phyloP scores from a whole-genome alignment of 495 filamentous ascomycete genomes.

The Penicillium longicatenatum region DNA sequence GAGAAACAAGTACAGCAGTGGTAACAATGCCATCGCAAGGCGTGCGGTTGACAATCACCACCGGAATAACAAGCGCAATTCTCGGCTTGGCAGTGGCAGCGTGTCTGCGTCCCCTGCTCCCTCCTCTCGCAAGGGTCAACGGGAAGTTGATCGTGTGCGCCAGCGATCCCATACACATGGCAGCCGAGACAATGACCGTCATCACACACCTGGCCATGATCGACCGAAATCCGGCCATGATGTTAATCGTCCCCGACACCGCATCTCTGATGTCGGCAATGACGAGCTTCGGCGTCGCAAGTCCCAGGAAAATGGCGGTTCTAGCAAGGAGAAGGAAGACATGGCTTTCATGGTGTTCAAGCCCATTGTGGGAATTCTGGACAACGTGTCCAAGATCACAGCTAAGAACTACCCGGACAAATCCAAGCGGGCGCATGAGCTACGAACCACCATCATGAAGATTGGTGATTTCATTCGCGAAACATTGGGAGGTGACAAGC shows the following conservation, averaged over 20 bases:
- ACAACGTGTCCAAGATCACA: constrained; percentile 59
- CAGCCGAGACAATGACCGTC: constrained; percentile 48
- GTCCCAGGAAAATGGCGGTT: constrained; percentile 42
- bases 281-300: constrained; percentile 48
- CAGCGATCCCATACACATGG: constrained; percentile 52
- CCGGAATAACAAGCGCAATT: constrained; percentile 75
- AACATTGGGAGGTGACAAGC: constrained; percentile 35
- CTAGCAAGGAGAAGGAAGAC: constrained; percentile 47
- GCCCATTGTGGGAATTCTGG: constrained; percentile 61
- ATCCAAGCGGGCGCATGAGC: constrained; percentile 53
- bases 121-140: constrained; percentile 48
- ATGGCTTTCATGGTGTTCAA: constrained; percentile 60
- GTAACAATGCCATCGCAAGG: constrained; percentile 65
- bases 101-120: constrained; percentile 59
- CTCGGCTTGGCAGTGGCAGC: constrained; percentile 42
- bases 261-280: constrained; percentile 41
- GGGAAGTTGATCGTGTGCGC: constrained; percentile 53
- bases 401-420: constrained; percentile 64
- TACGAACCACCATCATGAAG: constrained; percentile 47
- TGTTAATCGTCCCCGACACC: constrained; percentile 36
- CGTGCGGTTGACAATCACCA: constrained; percentile 86
- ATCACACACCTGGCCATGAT: constrained; percentile 47
- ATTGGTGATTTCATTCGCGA: constrained; percentile 52
- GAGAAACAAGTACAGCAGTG: constrained; percentile 72
- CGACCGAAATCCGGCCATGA: constrained; percentile 40